Conservation (phyloP, 1,139 yeast species). For the Taphrina confusa region DNA sequence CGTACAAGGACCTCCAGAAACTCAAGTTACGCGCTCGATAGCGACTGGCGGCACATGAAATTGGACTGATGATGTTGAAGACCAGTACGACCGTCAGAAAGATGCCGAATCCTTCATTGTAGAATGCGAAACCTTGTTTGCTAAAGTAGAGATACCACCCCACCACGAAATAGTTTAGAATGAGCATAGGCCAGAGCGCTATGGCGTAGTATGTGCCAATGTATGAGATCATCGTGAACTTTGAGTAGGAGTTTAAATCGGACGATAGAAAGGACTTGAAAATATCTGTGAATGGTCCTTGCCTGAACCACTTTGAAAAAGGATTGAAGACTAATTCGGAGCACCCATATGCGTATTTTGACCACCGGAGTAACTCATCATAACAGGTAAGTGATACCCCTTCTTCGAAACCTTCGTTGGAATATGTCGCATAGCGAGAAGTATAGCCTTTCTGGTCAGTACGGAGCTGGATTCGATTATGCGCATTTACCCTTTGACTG, state of each 20-base stretch:
- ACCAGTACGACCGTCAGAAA: slow-evolving; percentile 36
- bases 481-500: slow-evolving; percentile 28
- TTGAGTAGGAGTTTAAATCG: slow-evolving; percentile 37
- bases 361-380: slow-evolving; percentile 39
- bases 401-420: slow-evolving; percentile 38
- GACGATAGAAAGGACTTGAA: slow-evolving; percentile 36
- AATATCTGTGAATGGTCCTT: slow-evolving; percentile 37
- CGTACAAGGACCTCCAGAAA: slow-evolving; percentile 34
- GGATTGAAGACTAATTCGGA: slow-evolving; percentile 39
- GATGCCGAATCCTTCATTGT: slow-evolving; percentile 36
- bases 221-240: slow-evolving; percentile 38
- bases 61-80: slow-evolving; percentile 37
- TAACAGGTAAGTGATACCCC: slow-evolving; percentile 39
- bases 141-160: slow-evolving; percentile 38
- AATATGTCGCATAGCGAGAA: slow-evolving; percentile 37
- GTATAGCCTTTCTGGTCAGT: slow-evolving; percentile 33
- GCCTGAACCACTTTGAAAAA: slow-evolving; percentile 35
- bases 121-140: slow-evolving; percentile 34
- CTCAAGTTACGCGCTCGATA: slow-evolving; percentile 36
- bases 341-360: slow-evolving; percentile 39
- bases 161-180: slow-evolving; percentile 36
- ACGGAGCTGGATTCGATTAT: neutral
- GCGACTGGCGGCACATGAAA: slow-evolving; percentile 37
- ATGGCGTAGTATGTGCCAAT: slow-evolving; percentile 39
- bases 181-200: slow-evolving; percentile 36